These are phyloP conservation scores for Nannizziopsis barbatae DNA, from an alignment of 2,329 filamentous ascomycete species.

Conservation along the genomic window DNA sequence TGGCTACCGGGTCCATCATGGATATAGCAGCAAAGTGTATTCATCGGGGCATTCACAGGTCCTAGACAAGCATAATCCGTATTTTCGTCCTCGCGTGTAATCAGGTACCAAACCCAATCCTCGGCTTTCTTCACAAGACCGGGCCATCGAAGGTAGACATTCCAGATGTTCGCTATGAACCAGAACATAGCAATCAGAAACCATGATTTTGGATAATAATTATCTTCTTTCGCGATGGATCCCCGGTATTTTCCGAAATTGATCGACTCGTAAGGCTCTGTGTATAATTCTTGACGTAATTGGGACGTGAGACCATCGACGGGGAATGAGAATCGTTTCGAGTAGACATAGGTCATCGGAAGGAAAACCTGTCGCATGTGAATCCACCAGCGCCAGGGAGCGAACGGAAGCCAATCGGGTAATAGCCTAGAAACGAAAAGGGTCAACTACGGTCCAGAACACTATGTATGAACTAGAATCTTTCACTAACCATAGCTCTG, in stretches of 20 bases:
- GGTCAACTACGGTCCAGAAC: background rate
- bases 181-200: slow-evolving; percentile 69
- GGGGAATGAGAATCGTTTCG: slow-evolving; percentile 66
- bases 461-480: background rate
- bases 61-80: slow-evolving; percentile 78
- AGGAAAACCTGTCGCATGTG: slow-evolving; percentile 96
- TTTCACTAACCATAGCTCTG: slow-evolving; percentile 62
- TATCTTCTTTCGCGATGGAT: slow-evolving; percentile 65
- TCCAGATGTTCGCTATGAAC: slow-evolving; percentile 67
- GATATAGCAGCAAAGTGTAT: slow-evolving; percentile 75
- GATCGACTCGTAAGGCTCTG: slow-evolving; percentile 65
- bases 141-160: slow-evolving; percentile 60
- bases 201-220: slow-evolving; percentile 88
- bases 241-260: slow-evolving; percentile 70
- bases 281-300: slow-evolving; percentile 71
- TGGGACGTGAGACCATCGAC: slow-evolving; percentile 61
- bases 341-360: slow-evolving; percentile 84
- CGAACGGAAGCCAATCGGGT: slow-evolving; percentile 79
- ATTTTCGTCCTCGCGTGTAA: slow-evolving; percentile 87
- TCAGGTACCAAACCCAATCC: slow-evolving; percentile 67
- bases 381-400: slow-evolving; percentile 95
- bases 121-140: slow-evolving; percentile 61
- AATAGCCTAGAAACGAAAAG: slow-evolving; percentile 44
- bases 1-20: slow-evolving; percentile 65
- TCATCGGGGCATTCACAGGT: slow-evolving; percentile 84